These are phyloP conservation scores for Boletus rubropictus DNA, from an alignment of 768 basidiomycete genomes.

Conservation along the genomic window DNA sequence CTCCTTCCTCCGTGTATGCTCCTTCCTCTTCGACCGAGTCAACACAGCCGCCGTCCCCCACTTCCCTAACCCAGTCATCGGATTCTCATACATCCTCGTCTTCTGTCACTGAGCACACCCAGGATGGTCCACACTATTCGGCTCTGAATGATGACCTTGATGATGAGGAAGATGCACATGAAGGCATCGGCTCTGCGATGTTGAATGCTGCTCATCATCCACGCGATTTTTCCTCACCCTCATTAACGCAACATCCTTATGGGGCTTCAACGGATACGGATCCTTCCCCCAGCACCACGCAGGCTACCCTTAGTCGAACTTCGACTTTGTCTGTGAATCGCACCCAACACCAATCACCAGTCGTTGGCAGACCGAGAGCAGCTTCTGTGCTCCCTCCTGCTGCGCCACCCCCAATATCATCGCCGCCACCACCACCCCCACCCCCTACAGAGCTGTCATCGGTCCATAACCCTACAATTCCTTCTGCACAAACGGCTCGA, in stretches of 20 bases:
- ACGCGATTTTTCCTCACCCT: conserved; percentile 23
- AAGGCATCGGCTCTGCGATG: conserved; percentile 45
- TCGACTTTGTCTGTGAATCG: conserved; percentile 32
- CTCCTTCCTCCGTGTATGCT: conserved; percentile 49
- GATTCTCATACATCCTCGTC: conserved; percentile 50
- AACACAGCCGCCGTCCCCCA: conserved; percentile 34
- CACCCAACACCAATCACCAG: conserved; percentile 19
- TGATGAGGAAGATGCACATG: conserved; percentile 36
- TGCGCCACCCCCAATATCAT: conserved; percentile 56
- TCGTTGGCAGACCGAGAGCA: conserved; percentile 43
- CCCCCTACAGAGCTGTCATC: conserved; percentile 32
- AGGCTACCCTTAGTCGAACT: conserved; percentile 28
- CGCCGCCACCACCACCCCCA: conserved; percentile 49
- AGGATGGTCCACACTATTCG: conserved; percentile 31
- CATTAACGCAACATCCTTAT: conserved; percentile 44
- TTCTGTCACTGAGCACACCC: conserved; percentile 34
- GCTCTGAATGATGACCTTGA: conserved; percentile 18
- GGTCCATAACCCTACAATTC: conserved; percentile 24
- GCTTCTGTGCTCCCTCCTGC: conserved; percentile 59
- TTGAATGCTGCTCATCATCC: conserved; percentile 29
- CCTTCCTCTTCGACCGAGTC: conserved; percentile 35
- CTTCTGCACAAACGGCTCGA: conserved; percentile 28
- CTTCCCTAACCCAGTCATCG: conserved; percentile 35
- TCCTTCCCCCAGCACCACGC: conserved; percentile 22
- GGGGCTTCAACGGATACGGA: conserved; percentile 39